Percentiles rank a stretch among this genome's conserved stretches.
phyloP scores from a whole-genome alignment of 1,139 yeast species.

The Sugiyamaella grinbergsii region DNA sequence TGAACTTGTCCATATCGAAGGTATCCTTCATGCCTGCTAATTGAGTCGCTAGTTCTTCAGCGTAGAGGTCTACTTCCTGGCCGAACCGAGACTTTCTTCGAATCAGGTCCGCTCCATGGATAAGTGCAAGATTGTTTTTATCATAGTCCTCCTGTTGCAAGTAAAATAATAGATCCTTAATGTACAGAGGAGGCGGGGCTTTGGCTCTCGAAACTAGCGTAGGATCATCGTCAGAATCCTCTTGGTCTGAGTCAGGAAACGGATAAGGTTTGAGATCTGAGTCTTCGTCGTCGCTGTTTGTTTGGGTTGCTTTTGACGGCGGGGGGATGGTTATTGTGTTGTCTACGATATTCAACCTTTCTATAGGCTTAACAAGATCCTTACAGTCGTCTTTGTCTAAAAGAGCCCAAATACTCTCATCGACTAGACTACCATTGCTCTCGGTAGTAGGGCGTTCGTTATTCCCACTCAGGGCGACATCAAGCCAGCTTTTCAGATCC shows the following conservation, averaged over 20 bases:
- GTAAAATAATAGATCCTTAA: slow-evolving; percentile 62
- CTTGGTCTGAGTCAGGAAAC: slow-evolving; percentile 41
- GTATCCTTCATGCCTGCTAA: slow-evolving; percentile 54
- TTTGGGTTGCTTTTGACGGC: slow-evolving; percentile 2
- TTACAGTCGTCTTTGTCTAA: not conserved
- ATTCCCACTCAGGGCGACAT: not conserved
- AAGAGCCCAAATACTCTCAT: not conserved
- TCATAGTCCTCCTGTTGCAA: slow-evolving; percentile 55
- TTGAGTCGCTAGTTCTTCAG: slow-evolving; percentile 50
- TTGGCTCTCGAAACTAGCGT: slow-evolving; percentile 45
- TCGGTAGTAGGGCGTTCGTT: not conserved
- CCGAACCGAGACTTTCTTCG: slow-evolving; percentile 56
- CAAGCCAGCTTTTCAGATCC: slow-evolving; percentile 11
- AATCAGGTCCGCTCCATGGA: slow-evolving; percentile 56
- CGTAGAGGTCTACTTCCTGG: slow-evolving; percentile 55
- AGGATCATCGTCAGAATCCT: slow-evolving; percentile 59
- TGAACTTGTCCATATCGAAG: slow-evolving; percentile 54
- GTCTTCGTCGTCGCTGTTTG: slow-evolving; percentile 28
- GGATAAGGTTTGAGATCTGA: slow-evolving; percentile 34
- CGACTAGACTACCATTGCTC: not conserved
- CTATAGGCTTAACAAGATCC: not conserved
- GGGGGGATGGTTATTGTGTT: not conserved
- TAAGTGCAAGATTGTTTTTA: slow-evolving; percentile 54
- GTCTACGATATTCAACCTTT: not conserved
- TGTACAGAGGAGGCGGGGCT: slow-evolving; percentile 58